Evolutionary conservation across 129 eudicot genomes (phyloP), one percentile per base, ranked within the genome.

Genomic region (Scalesia atractyloides): DNA sequence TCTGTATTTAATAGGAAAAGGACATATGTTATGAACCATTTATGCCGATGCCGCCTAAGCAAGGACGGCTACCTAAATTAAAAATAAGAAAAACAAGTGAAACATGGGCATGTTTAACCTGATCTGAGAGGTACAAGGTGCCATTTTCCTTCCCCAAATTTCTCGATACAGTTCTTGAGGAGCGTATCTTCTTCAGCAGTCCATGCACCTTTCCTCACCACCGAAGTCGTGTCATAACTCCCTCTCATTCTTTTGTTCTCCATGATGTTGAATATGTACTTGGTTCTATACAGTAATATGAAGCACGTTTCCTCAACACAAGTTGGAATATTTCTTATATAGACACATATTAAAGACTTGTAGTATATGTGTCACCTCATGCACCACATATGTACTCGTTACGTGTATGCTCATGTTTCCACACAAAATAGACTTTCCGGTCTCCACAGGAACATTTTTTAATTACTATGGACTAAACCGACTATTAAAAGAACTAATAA

Each of bases 91-190:
- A 13, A 16, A 64, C 22, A 5, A 5, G 13, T 20, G 1, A 7
- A 16, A 24, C 9, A 8, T 19, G 15, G 0, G 34, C 7, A 12
- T 68, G 17, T 39, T 43, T 47, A 59, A 79, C 86, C 86, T 48
- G 86, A 72, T 74, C 69, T 62, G 26, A 18, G 59, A 74, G 86
- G 86, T 70, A 79, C 76, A 33, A 52, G 83, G 63, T 83, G 86
- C 86, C 86, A 83, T 69, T 79, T 79, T 11, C 84, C 86, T 79
- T 83, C 81, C 18, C 84, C 86, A 19, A 69, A 74, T 69, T 64
- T 64, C 18, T 69, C 77, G 5, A 83, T 66, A 60, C 79, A 83
- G 0, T 39, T 56, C 59, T 64, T 79, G 16, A 83, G 78, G 75
- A 79, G 80, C 22, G 3, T 48, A 73, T 78, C 86, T 50, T 83